Evolutionary conservation across 306 rosid species (phyloP).

Genomic region (Fragaria nilgerrensis): DNA sequence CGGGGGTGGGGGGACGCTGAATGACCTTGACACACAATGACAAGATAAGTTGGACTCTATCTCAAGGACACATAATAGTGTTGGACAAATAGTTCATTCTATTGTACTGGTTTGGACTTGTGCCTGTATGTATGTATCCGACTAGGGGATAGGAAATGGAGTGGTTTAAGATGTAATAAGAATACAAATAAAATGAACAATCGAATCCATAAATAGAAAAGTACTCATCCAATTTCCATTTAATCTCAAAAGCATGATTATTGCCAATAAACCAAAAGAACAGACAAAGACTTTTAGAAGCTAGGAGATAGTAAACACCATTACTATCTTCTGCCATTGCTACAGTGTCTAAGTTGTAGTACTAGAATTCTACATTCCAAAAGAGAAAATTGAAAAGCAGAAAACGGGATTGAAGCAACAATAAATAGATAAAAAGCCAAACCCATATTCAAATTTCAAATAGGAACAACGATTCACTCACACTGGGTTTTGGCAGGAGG

Average conservation of each 20-base stretch:
- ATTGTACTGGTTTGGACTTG: neutral
- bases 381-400: neutral
- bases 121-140: neutral
- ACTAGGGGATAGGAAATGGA: neutral
- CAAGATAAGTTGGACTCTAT: neutral
- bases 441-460: neutral
- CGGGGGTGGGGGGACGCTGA: no score
- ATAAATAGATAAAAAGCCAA: neutral
- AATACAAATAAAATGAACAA: neutral
- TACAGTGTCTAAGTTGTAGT: neutral
- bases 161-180: neutral
- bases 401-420: neutral
- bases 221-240: neutral
- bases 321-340: neutral
- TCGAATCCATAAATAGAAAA: neutral
- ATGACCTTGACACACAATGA: neutral
- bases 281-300: neutral
- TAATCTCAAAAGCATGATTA: neutral
- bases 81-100: neutral
- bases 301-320: neutral
- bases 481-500: constrained; percentile 55
- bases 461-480: constrained; percentile 10
- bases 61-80: neutral
- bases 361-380: neutral
- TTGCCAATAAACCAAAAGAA: neutral